phyloP scores from a whole-genome alignment of 169 alveolate genomes.

The Theileria equi region DNA sequence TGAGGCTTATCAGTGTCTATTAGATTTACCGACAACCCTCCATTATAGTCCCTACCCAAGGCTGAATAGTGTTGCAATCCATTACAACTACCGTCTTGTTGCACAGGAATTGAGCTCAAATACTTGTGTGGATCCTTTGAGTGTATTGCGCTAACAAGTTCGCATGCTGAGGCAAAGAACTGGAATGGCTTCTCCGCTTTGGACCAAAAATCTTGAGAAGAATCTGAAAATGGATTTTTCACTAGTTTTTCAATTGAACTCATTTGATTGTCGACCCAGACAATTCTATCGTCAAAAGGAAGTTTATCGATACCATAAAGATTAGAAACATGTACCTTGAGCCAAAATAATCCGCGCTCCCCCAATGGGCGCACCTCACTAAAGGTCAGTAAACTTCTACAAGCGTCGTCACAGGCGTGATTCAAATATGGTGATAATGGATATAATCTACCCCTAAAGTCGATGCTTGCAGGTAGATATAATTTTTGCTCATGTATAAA shows the following conservation, averaged over 20 bases:
- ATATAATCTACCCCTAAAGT: slow-evolving; percentile 95
- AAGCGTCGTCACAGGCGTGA: slow-evolving; percentile 92
- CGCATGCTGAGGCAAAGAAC: slow-evolving; percentile 87
- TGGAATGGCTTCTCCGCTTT: slow-evolving; percentile 94
- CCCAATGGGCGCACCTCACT: slow-evolving; percentile 88
- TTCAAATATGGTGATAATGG: slow-evolving; percentile 94
- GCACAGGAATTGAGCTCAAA: slow-evolving; percentile 88
- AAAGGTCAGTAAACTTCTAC: slow-evolving; percentile 91
- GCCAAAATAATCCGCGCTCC: slow-evolving; percentile 92
- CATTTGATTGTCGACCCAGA: slow-evolving; percentile 78
- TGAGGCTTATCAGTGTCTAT: slow-evolving; percentile 89
- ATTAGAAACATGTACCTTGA: slow-evolving; percentile 90
- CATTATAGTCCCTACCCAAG: slow-evolving; percentile 91
- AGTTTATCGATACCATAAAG: slow-evolving; percentile 90
- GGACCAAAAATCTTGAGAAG: slow-evolving; percentile 79
- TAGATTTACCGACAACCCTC: slow-evolving; percentile 92
- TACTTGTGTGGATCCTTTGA: slow-evolving; percentile 81
- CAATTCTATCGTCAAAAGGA: slow-evolving; percentile 79
- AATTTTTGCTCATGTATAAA: slow-evolving; percentile 78
- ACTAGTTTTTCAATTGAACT: slow-evolving; percentile 67
- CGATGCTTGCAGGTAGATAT: slow-evolving; percentile 95
- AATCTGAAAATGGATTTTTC: slow-evolving; percentile 75
- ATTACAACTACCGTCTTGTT: slow-evolving; percentile 96
- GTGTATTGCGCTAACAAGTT: slow-evolving; percentile 77
- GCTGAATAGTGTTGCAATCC: slow-evolving; percentile 97